Evolutionary conservation across 306 rosid species (phyloP).

Genomic region (Delonix regia): DNA sequence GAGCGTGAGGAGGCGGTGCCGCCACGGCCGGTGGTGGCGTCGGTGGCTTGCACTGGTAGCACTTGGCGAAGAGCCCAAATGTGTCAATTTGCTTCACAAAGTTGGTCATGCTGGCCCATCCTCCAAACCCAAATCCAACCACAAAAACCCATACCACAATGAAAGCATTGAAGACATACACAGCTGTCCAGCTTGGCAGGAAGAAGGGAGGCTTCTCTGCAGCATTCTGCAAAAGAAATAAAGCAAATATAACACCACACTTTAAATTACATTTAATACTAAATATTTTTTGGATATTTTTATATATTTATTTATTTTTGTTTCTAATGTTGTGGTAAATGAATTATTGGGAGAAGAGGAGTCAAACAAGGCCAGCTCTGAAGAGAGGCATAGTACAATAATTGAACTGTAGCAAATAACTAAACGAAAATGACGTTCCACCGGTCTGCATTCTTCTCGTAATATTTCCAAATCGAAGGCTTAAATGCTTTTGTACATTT

Average conservation of each 20-base stretch:
- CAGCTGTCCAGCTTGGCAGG: conserved; percentile 63
- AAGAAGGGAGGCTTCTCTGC: conserved; percentile 73
- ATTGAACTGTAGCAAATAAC: conserved; percentile 48
- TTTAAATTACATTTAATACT: no score
- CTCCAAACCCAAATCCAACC: conserved; percentile 76
- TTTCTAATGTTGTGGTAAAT: no score
- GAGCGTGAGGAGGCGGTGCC: conserved; percentile 34
- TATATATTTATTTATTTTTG: no score
- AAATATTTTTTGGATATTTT: no score
- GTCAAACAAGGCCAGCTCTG: conserved; percentile 53
- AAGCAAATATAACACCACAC: no score
- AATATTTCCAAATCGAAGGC: conserved; percentile 52
- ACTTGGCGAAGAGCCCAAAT: conserved; percentile 72
- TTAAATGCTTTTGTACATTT: conserved; percentile 46
- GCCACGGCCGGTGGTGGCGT: conserved; percentile 30
- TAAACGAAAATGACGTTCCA: conserved; percentile 62
- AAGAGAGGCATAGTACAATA: conserved; percentile 31
- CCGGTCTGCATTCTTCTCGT: conserved; percentile 51
- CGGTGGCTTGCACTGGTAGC: conserved; percentile 74
- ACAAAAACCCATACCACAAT: conserved; percentile 62
- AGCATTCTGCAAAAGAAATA: conserved; percentile 47
- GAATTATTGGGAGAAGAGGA: conserved; percentile 1
- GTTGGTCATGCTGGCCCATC: conserved; percentile 81
- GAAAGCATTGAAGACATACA: conserved; percentile 58
- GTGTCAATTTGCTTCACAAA: conserved; percentile 63